Conservation (phyloP, 768 basidiomycete genomes). For the Tylopilus intermedius region DNA sequence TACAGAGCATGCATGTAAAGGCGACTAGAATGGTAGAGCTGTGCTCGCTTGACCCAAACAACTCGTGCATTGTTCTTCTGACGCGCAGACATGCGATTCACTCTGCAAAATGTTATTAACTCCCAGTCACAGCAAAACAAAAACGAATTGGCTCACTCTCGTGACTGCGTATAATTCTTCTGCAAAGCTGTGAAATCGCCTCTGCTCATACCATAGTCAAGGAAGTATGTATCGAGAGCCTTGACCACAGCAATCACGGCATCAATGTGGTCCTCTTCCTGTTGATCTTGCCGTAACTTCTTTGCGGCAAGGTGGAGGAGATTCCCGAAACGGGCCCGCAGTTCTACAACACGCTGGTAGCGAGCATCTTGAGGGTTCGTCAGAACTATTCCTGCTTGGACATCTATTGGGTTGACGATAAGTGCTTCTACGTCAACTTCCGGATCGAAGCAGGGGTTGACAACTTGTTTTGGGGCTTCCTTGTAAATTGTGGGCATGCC, state of each 20-base stretch:
- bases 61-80: conserved; percentile 75
- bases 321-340: conserved; percentile 62
- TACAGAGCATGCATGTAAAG: conserved; percentile 75
- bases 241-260: conserved; percentile 69
- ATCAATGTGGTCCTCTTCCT: conserved; percentile 82
- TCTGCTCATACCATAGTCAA: conserved; percentile 64
- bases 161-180: conserved; percentile 36
- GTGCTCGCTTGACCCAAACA: conserved; percentile 72
- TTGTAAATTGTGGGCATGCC: conserved; percentile 70
- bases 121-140: not conserved
- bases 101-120: conserved; percentile 31
- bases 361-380: conserved; percentile 69
- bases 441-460: conserved; percentile 52
- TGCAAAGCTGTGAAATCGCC: conserved; percentile 57
- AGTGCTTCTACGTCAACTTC: conserved; percentile 68
- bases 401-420: conserved; percentile 57
- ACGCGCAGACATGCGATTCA: conserved; percentile 61
- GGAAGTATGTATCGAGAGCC: conserved; percentile 70
- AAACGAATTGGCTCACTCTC: conserved; percentile 19
- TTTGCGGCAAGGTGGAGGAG: conserved; percentile 64
- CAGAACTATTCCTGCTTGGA: conserved; percentile 71
- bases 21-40: conserved; percentile 71
- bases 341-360: conserved; percentile 56
- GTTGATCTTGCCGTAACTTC: conserved; percentile 54
- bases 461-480: conserved; percentile 51